Evolutionary conservation across 805 yeast genomes (phyloP), one percentile per base, ranked within the genome.

Genomic region (Huiozyma naganishii): DNA sequence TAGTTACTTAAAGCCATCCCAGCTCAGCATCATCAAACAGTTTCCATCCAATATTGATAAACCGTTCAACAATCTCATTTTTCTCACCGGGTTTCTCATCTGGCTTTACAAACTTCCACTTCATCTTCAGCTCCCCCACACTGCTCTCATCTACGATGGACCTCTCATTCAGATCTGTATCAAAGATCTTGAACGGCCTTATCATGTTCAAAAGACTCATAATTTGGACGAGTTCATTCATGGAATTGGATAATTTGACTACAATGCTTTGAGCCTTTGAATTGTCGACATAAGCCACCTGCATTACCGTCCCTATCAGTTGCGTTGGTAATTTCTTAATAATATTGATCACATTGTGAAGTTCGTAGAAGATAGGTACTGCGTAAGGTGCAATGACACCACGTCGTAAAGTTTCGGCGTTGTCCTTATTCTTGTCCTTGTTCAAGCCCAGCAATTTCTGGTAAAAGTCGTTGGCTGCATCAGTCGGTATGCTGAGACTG

Each of bases 161-260:
- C 10, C 38, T 30, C 39, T 46, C 44, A 36, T 45, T 48, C 2
- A 46, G 32, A 32, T 49, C 50, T 39, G 46, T 45, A 32, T 57
- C 61, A 40, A 54, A 56, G 36, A 59, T 50, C 38, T 53, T 57
- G 33, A 57, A 52, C 5, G 66, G 65, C 30, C 58, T 55, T 29
- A 60, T 50, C 51, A 57, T 45, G 37, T 48, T 54, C 23, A 60
- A 43, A 27, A 59, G 48, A 41, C 62, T 57, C 11, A 61, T 55
- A 4, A 59, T 58, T 35, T 59, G 64, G 7, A 60, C 57, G 39
- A 61, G 46, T 32, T 58, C 62, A 43, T 58, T 59, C 62, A 60
- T 55, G 6, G 62, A 54, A 41, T 58, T 57, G 0, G 65, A 60
- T 39, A 61, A 44, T 32, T 52, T 48, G 9, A 61, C 55, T 4